These are phyloP conservation scores for Cyberlindnera mycetangii DNA, from an alignment of 805 yeast genomes.

Conservation along the genomic window DNA sequence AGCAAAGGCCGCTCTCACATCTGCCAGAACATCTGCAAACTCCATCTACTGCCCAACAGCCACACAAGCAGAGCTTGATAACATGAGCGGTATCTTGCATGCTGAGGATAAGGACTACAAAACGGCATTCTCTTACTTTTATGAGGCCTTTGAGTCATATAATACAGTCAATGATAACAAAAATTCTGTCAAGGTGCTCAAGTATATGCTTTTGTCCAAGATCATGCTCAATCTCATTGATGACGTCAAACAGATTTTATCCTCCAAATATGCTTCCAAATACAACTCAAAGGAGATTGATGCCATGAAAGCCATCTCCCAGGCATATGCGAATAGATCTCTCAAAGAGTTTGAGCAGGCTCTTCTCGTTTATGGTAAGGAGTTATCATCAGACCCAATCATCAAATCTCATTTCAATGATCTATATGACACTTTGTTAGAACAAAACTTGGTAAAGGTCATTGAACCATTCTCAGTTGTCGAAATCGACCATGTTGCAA, in stretches of 20 bases:
- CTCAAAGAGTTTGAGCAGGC: conserved; percentile 89
- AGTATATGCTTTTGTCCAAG: conserved; percentile 89
- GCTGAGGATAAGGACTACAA: conserved; percentile 97
- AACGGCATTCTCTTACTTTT: conserved; percentile 93
- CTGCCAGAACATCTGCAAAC: conserved; percentile 97
- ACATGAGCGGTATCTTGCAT: conserved; percentile 92
- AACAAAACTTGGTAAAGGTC: conserved; percentile 89
- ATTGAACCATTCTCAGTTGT: conserved; percentile 96
- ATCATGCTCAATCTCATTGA: conserved; percentile 87
- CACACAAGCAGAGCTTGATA: conserved; percentile 89
- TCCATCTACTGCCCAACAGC: conserved; percentile 93
- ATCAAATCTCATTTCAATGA: conserved; percentile 91
- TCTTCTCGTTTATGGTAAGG: conserved; percentile 63
- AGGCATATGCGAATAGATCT: conserved; percentile 86
- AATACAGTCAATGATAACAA: conserved; percentile 54
- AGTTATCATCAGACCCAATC: conserved; percentile 81
- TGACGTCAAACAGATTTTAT: conserved; percentile 77
- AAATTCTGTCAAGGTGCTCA: conserved; percentile 74
- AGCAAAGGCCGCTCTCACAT: conserved; percentile 86
- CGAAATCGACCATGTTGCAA: conserved; percentile 86
- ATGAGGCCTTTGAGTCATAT: conserved; percentile 91
- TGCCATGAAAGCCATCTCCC: conserved; percentile 91
- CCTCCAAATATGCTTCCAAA: conserved; percentile 69
- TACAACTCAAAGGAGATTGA: conserved; percentile 84
- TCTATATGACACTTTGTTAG: conserved; percentile 86